These are phyloP conservation scores for Lagenaria siceraria DNA, from an alignment of 306 rosid genomes.

Conservation along the genomic window DNA sequence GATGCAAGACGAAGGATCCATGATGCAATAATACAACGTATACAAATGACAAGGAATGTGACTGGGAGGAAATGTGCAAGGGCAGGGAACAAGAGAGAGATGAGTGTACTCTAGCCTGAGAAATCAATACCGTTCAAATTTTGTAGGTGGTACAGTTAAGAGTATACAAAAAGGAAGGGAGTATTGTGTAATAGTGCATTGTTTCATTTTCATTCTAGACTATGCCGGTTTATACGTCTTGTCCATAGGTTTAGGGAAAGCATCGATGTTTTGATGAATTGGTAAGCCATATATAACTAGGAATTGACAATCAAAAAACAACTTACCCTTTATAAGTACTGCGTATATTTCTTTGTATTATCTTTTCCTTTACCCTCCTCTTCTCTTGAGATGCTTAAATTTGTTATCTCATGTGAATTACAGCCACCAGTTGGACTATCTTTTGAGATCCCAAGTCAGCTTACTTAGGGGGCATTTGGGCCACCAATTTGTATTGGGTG, in stretches of 20 bases:
- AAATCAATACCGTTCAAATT: background rate
- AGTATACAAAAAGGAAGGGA: background rate
- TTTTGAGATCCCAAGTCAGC: background rate
- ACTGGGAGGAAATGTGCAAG: background rate
- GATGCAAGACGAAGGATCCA: background rate
- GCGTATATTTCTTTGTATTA: background rate
- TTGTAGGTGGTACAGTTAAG: background rate
- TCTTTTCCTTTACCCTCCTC: background rate
- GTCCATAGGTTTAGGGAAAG: background rate
- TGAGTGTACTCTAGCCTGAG: background rate
- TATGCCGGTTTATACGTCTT: background rate
- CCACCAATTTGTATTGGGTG: no score
- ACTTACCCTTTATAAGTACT: background rate
- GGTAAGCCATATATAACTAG: background rate
- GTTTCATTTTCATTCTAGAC: background rate
- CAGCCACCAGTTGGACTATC: background rate
- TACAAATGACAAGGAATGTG: background rate
- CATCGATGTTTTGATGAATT: background rate
- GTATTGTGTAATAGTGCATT: background rate
- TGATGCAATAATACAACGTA: background rate
- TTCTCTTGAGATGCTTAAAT: slow-evolving; percentile 2
- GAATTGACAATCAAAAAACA: background rate
- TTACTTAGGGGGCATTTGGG: no score
- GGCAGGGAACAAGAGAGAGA: background rate
- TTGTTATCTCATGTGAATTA: background rate